Percentiles rank a stretch among this genome's conserved stretches.
Evolutionary conservation across 2,329 filamentous ascomycete genomes (phyloP).

Genomic region (Alternaria triticimaculans): DNA sequence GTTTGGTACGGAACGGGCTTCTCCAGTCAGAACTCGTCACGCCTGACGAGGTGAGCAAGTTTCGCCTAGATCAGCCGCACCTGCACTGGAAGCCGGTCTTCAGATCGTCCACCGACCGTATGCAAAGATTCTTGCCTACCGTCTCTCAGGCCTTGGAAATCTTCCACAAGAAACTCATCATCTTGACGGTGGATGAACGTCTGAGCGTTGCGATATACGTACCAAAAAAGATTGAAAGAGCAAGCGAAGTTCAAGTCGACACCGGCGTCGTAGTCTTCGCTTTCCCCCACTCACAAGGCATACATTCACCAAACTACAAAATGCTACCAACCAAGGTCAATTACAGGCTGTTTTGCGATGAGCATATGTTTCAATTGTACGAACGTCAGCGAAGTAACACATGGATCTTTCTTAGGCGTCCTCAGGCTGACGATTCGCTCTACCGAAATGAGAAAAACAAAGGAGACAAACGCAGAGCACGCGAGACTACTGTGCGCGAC

Average conservation of each 20-base stretch:
- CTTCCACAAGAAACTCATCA: slow-evolving; percentile 52
- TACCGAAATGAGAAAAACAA: slow-evolving; percentile 33
- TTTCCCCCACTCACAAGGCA: slow-evolving; percentile 50
- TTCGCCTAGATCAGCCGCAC: slow-evolving; percentile 43
- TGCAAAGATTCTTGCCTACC: slow-evolving; percentile 47
- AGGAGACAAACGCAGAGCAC: slow-evolving; percentile 29
- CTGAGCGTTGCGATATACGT: slow-evolving; percentile 52
- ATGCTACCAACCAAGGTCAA: slow-evolving; percentile 48
- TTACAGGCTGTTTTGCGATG: slow-evolving; percentile 50
- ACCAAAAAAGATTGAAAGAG: slow-evolving; percentile 42
- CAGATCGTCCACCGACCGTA: slow-evolving; percentile 39
- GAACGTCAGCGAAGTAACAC: slow-evolving; percentile 46
- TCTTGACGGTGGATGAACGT: slow-evolving; percentile 47
- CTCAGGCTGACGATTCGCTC: slow-evolving; percentile 40
- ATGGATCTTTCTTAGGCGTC: slow-evolving; percentile 46
- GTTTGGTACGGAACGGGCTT: slow-evolving; percentile 48
- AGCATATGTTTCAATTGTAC: slow-evolving; percentile 49
- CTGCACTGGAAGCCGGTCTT: slow-evolving; percentile 52
- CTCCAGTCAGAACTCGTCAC: slow-evolving; percentile 45
- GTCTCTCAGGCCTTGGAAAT: slow-evolving; percentile 38
- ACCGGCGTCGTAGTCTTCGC: slow-evolving; percentile 48
- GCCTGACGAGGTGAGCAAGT: slow-evolving; percentile 39
- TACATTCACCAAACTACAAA: slow-evolving; percentile 39
- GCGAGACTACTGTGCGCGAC: slow-evolving; percentile 33
- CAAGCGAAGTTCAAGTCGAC: slow-evolving; percentile 47